Conservation (phyloP, 129 eudicot species). For the Oenanthe sinensis region DNA sequence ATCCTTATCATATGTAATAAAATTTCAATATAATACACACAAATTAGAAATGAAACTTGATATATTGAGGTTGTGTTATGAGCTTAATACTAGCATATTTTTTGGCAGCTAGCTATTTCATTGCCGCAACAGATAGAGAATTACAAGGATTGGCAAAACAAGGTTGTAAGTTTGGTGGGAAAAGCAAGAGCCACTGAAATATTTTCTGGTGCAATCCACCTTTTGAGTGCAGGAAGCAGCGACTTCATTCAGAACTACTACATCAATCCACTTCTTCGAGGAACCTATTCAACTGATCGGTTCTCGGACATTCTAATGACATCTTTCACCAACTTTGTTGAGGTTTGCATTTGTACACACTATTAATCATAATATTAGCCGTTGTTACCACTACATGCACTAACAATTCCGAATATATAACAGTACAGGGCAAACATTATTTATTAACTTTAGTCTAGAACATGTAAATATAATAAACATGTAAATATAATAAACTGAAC, state of each 20-base stretch:
- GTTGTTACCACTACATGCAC: not conserved
- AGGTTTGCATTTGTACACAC: slow-evolving; percentile 23
- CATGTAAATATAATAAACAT: too few relatives aligned
- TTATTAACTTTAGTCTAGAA: not conserved
- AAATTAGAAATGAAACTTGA: not conserved
- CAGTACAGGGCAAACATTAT: not conserved
- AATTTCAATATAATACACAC: not conserved
- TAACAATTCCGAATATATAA: not conserved
- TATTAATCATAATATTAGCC: not conserved
- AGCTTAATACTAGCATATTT: not conserved
- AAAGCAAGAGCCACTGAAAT: slow-evolving; percentile 34
- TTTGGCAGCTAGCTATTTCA: slow-evolving; percentile 49
- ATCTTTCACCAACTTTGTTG: slow-evolving; percentile 44
- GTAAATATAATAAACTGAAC: too few relatives aligned
- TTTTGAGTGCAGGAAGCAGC: slow-evolving; percentile 77
- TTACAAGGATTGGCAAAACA: slow-evolving; percentile 63
- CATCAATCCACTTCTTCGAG: slow-evolving; percentile 43
- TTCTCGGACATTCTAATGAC: slow-evolving; percentile 47
- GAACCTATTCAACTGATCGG: slow-evolving; percentile 38
- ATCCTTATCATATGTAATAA: slow-evolving; percentile 8
- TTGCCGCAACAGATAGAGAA: slow-evolving; percentile 52
- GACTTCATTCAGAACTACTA: slow-evolving; percentile 72
- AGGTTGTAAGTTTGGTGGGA: slow-evolving; percentile 52
- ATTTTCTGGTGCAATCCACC: slow-evolving; percentile 55
- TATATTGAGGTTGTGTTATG: not conserved